Evolutionary conservation across 345 rosid genomes (phyloP).

Genomic region (Ceriops tagal): DNA sequence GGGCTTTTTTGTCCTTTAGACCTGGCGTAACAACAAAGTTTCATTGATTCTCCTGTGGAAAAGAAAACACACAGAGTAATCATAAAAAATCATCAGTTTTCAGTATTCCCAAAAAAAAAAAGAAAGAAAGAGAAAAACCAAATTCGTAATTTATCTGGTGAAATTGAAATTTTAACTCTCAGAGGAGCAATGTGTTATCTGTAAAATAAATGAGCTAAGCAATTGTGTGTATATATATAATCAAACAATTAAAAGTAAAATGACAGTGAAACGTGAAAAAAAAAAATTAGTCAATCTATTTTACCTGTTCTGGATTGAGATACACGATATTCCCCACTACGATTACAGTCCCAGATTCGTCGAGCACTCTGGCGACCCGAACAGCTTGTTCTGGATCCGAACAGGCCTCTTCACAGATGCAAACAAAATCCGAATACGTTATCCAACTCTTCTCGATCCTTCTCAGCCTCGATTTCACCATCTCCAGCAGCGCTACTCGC

Average conservation of each 20-base stretch:
- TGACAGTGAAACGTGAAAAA: not conserved
- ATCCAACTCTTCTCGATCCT: slow-evolving; percentile 53
- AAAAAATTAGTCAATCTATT: not conserved
- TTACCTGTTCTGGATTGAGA: slow-evolving; percentile 80
- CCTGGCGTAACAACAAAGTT: slow-evolving; percentile 36
- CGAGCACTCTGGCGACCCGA: slow-evolving; percentile 56
- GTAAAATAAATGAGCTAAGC: slow-evolving; percentile 13
- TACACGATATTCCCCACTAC: slow-evolving; percentile 66
- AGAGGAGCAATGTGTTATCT: slow-evolving; percentile 22
- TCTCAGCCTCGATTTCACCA: slow-evolving; percentile 56
- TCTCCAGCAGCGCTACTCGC: slow-evolving; percentile 62
- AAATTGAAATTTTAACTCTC: slow-evolving; percentile 10
- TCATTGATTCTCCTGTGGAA: slow-evolving; percentile 50
- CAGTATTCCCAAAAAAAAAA: slow-evolving; percentile 21
- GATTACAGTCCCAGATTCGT: slow-evolving; percentile 74
- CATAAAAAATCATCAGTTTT: slow-evolving; percentile 58
- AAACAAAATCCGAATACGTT: slow-evolving; percentile 50
- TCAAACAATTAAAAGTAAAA: not conserved
- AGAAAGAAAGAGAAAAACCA: not conserved
- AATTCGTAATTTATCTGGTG: slow-evolving; percentile 23
- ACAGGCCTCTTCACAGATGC: slow-evolving; percentile 51
- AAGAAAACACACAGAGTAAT: slow-evolving; percentile 27
- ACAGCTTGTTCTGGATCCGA: slow-evolving; percentile 50
- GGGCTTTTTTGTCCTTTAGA: slow-evolving; percentile 30
- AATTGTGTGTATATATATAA: not conserved